Evolutionary conservation across 1,139 yeast species (phyloP).

Genomic region (Debaryomyces nepalensis): DNA sequence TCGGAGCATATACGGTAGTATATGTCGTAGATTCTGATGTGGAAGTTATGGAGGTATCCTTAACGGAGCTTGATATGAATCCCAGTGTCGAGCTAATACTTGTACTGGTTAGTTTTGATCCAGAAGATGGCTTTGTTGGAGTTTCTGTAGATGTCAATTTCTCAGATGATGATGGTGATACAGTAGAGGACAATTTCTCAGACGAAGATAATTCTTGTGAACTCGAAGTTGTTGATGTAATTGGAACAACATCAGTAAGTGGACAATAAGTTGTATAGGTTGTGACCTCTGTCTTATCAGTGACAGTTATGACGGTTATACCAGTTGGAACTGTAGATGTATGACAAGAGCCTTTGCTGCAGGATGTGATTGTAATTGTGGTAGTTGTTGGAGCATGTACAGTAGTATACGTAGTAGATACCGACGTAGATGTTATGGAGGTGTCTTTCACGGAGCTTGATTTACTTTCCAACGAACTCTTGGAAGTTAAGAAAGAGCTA

Average conservation of each 20-base stretch:
- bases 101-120: no score
- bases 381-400: conserved; percentile 4
- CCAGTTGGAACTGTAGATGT: conserved; percentile 33
- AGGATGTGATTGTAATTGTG: conserved; percentile 24
- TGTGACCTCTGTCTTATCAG: conserved; percentile 19
- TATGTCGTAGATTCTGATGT: neutral
- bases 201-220: no score
- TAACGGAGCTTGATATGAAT: no score
- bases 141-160: no score
- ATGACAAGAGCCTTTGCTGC: conserved; percentile 12
- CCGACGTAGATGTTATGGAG: conserved; percentile 2
- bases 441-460: conserved; percentile 2
- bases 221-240: conserved; percentile 6
- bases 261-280: conserved; percentile 34
- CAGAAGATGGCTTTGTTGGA: no score
- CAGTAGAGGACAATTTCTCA: no score
- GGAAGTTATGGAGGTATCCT: neutral
- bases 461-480: neutral
- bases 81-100: no score
- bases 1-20: no score
- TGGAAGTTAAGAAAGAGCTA: no score
- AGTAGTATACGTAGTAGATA: conserved; percentile 6
- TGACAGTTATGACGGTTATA: conserved; percentile 15
- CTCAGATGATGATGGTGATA: no score
- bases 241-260: conserved; percentile 17